Conservation (phyloP, 176 grass and related monocot species). For the Tillandsia fasciculata region DNA sequence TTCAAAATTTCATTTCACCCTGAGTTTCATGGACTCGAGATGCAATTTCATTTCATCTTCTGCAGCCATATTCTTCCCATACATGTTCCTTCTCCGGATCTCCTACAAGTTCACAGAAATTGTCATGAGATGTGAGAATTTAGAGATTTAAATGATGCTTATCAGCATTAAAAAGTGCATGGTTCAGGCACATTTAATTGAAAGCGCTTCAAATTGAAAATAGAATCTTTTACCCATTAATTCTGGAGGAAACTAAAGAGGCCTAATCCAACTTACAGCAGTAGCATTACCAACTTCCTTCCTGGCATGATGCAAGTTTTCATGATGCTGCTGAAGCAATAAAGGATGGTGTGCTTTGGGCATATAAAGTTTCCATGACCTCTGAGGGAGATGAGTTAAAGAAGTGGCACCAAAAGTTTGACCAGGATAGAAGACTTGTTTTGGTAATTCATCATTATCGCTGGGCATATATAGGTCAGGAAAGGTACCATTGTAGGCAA, state of each 20-base stretch:
- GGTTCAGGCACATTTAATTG: not conserved
- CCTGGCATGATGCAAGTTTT: constrained; percentile 43
- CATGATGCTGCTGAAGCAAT: constrained; percentile 49
- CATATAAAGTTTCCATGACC: constrained; percentile 59
- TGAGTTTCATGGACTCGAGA: constrained; percentile 45
- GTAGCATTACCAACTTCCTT: constrained; percentile 47
- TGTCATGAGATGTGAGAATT: not conserved
- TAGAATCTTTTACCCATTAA: not conserved
- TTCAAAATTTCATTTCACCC: constrained; percentile 31
- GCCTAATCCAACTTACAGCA: constrained; percentile 34
- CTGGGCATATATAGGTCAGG: constrained; percentile 59
- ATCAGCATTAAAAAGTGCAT: no score
- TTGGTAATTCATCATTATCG: constrained; percentile 12
- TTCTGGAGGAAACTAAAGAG: constrained; percentile 6
- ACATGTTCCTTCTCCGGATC: constrained; percentile 56
- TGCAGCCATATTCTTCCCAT: constrained; percentile 39
- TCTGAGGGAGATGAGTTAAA: constrained; percentile 22
- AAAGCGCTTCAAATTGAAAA: constrained; percentile 3
- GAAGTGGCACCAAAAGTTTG: constrained; percentile 12
- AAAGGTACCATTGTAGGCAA: constrained; percentile 52
- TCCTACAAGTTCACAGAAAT: constrained; percentile 33
- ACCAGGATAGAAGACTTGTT: constrained; percentile 8
- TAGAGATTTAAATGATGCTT: no score
- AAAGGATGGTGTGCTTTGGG: constrained; percentile 64
- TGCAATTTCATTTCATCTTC: constrained; percentile 36